Evolutionary conservation across 2,329 filamentous ascomycete species (phyloP).

Genomic region (Trichoderma aggressivum): DNA sequence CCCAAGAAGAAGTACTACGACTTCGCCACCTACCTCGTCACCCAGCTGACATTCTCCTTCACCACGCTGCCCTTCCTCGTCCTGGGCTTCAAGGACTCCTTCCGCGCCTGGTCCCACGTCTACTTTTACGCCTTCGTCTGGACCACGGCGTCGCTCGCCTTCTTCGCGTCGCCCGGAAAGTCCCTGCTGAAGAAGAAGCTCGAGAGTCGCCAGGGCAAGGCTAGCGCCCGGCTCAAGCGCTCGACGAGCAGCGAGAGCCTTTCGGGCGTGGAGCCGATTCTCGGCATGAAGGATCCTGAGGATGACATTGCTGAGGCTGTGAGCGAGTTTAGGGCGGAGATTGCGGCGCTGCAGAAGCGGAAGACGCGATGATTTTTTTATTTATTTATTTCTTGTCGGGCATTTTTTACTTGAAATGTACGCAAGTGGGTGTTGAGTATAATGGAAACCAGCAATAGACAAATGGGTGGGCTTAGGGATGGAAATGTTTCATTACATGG

Average conservation of each 20-base stretch:
- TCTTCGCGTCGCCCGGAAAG: constrained; percentile 81
- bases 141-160: constrained; percentile 60
- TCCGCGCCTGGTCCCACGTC: constrained; percentile 76
- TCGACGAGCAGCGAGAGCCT: constrained; percentile 57
- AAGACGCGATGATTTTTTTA: constrained; percentile 8
- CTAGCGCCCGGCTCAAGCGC: constrained; percentile 45
- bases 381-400: not conserved
- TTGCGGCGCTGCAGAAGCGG: constrained; percentile 36
- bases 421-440: not conserved
- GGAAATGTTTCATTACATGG: not conserved
- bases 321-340: constrained; percentile 68
- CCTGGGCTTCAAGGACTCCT: constrained; percentile 66
- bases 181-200: constrained; percentile 52
- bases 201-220: constrained; percentile 53
- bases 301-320: constrained; percentile 75
- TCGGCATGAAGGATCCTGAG: constrained; percentile 76
- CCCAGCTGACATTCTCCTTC: constrained; percentile 82
- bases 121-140: constrained; percentile 83
- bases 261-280: constrained; percentile 56
- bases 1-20: constrained; percentile 85
- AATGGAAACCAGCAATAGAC: not conserved
- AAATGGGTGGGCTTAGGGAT: not conserved
- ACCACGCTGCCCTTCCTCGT: constrained; percentile 81
- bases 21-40: constrained; percentile 67
- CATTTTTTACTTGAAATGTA: not conserved